Conservation (phyloP, 805 yeast genomes). For the Metschnikowia corniflorae region DNA sequence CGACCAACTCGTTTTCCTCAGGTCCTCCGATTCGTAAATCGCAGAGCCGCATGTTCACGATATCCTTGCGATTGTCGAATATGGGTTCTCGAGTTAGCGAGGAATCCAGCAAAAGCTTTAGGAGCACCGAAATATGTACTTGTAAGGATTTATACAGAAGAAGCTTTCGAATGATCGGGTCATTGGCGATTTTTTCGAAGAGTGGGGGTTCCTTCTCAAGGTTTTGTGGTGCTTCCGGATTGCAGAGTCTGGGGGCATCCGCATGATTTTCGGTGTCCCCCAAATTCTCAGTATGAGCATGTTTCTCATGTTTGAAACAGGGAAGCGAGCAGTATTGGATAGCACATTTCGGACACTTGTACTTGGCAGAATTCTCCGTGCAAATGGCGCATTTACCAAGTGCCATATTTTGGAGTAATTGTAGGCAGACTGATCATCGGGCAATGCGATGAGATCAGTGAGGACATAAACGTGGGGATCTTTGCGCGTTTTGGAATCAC, state of each 20-base stretch:
- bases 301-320: slow-evolving; percentile 53
- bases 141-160: slow-evolving; percentile 53
- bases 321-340: slow-evolving; percentile 51
- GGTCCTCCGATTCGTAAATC: slow-evolving; percentile 61
- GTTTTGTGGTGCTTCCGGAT: no score
- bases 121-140: slow-evolving; percentile 49
- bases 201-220: no score
- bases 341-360: slow-evolving; percentile 55
- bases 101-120: slow-evolving; percentile 47
- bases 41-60: slow-evolving; percentile 59
- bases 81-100: slow-evolving; percentile 46
- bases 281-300: slow-evolving; percentile 21
- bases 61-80: slow-evolving; percentile 51
- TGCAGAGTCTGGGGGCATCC: no score
- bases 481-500: no score
- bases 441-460: slow-evolving; percentile 1
- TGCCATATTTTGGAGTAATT: no score
- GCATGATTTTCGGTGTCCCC: no score
- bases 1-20: slow-evolving; percentile 65
- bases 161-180: slow-evolving; percentile 42
- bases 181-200: slow-evolving; percentile 26
- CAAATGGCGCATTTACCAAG: slow-evolving; percentile 39
- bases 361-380: slow-evolving; percentile 36
- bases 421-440: no score
- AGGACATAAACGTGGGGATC: no score